Conservation (phyloP, 2,329 filamentous ascomycete genomes). For the Exophiala aquamarina region DNA sequence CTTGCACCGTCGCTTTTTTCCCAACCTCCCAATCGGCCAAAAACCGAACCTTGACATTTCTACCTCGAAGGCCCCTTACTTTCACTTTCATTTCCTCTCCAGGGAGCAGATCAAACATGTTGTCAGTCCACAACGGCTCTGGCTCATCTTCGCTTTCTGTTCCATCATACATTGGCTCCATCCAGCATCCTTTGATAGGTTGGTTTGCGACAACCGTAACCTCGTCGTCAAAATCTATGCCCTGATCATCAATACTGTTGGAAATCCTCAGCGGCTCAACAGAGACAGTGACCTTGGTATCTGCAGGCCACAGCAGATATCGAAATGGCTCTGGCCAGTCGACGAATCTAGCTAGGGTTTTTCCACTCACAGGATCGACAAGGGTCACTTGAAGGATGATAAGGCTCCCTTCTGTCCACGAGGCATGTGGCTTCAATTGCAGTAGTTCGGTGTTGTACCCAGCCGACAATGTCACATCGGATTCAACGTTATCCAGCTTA, state of each 20-base stretch:
- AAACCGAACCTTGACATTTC: slow-evolving; percentile 5
- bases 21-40: slow-evolving; percentile 10
- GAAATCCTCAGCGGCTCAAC: not conserved
- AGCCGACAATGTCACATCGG: slow-evolving; percentile 1
- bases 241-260: slow-evolving; percentile 40
- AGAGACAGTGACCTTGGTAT: slow-evolving; percentile 5
- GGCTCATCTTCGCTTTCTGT: slow-evolving; percentile 50
- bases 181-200: slow-evolving; percentile 58
- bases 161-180: slow-evolving; percentile 37
- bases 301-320: slow-evolving; percentile 50
- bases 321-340: slow-evolving; percentile 62
- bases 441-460: slow-evolving; percentile 11
- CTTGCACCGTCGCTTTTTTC: no score
- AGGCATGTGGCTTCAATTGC: not conserved
- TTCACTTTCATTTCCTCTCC: slow-evolving; percentile 51
- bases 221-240: slow-evolving; percentile 31
- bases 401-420: slow-evolving; percentile 11
- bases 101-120: slow-evolving; percentile 56
- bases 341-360: slow-evolving; percentile 52
- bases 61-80: slow-evolving; percentile 19
- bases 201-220: slow-evolving; percentile 46
- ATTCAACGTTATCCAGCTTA: not conserved
- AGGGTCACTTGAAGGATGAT: slow-evolving; percentile 5
- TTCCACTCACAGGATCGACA: slow-evolving; percentile 33
- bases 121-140: slow-evolving; percentile 45